Conservation (phyloP, 2,329 filamentous ascomycete species). For the Knoxdaviesia capensis region DNA sequence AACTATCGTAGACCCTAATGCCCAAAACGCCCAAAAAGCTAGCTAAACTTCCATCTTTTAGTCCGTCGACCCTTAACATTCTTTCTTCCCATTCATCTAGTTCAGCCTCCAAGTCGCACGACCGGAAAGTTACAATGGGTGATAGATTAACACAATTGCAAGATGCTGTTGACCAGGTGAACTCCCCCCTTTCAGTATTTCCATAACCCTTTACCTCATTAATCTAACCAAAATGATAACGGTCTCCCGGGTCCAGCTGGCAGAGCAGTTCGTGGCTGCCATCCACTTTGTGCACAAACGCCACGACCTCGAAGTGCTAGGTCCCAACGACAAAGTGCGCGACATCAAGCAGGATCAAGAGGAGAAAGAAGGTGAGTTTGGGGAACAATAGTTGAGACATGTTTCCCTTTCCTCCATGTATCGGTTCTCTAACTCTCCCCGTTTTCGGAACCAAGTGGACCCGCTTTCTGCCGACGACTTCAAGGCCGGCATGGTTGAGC, state of each 20-base stretch:
- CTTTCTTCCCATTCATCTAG: no score
- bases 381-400: constrained; percentile 3
- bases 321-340: constrained; percentile 35
- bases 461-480: constrained; percentile 44
- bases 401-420: no score
- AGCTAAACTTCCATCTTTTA: no score
- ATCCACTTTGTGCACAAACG: constrained; percentile 47
- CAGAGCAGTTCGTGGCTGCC: constrained; percentile 47
- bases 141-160: constrained; percentile 70
- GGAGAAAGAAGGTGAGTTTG: constrained; percentile 25
- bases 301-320: constrained; percentile 43
- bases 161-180: constrained; percentile 65
- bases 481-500: constrained; percentile 45
- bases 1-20: no score
- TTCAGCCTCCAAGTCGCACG: no score
- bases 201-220: neutral
- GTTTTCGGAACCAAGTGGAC: constrained; percentile 23
- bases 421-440: no score
- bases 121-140: constrained; percentile 28
- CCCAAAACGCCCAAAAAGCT: no score
- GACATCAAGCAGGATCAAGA: constrained; percentile 33
- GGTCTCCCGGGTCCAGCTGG: constrained; percentile 24
- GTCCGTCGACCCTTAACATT: no score
- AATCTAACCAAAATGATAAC: neutral
- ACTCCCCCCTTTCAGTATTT: constrained; percentile 1